phyloP scores from a whole-genome alignment of 306 rosid species.

The Spatholobus suberectus region DNA sequence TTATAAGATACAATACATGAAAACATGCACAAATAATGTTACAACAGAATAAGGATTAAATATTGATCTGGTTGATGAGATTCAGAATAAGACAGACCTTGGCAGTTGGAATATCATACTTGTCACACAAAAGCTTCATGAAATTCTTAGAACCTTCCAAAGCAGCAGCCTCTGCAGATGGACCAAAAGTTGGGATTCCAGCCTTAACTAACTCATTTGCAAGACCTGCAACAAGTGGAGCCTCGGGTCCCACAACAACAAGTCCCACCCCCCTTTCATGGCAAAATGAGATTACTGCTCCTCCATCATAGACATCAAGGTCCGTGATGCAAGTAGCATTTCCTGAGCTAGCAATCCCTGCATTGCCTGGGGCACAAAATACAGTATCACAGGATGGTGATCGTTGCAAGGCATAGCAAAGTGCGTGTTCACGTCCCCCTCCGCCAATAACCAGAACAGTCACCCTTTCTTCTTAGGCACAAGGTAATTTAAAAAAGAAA shows the following conservation, averaged over 20 bases:
- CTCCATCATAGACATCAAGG: slow-evolving; percentile 69
- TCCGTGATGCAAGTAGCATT: slow-evolving; percentile 79
- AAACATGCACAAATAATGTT: not conserved
- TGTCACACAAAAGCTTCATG: slow-evolving; percentile 93
- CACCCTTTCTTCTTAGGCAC: slow-evolving; percentile 54
- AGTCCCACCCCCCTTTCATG: slow-evolving; percentile 75
- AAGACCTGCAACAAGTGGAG: slow-evolving; percentile 88
- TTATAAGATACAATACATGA: slow-evolving; percentile 3
- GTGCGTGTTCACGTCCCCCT: slow-evolving; percentile 98
- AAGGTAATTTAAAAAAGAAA: not conserved
- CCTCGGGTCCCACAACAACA: slow-evolving; percentile 96
- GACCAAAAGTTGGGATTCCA: slow-evolving; percentile 92
- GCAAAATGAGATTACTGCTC: slow-evolving; percentile 75
- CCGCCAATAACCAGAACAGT: slow-evolving; percentile 88
- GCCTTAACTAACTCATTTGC: slow-evolving; percentile 70
- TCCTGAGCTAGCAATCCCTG: slow-evolving; percentile 86
- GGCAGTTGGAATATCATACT: slow-evolving; percentile 91
- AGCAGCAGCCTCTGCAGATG: slow-evolving; percentile 97
- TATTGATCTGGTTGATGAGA: slow-evolving; percentile 23
- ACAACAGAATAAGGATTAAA: slow-evolving; percentile 2
- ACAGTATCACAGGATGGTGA: slow-evolving; percentile 76
- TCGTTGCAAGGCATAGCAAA: slow-evolving; percentile 88
- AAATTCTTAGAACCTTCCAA: slow-evolving; percentile 96
- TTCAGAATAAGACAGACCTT: slow-evolving; percentile 60
- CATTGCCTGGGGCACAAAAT: slow-evolving; percentile 94